Base-by-base conservation (phyloP, 805 yeast species). In the Cyberlindnera galapagoensis region DNA sequence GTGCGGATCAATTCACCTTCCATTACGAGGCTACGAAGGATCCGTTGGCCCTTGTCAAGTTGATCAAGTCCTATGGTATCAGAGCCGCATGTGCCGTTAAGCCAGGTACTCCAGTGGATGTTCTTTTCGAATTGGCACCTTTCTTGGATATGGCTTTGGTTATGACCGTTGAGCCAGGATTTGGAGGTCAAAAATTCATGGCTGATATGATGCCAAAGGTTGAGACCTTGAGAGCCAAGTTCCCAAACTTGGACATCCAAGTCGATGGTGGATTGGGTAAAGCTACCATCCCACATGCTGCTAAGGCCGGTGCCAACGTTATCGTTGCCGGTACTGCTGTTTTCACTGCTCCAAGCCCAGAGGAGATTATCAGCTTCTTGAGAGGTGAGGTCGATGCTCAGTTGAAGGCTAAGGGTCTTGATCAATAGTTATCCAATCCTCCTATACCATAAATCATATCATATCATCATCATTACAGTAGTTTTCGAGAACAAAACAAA, bases 141-240 rank as follows among this genome's bases (percentile, higher is more conserved):
- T 64, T 73, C 35, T 67, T 90, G 46, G 97, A 92, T 57, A 85
- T 90, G 96, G 88, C 85, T n/a, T 68, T 92, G 37, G 80, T 92
- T 26, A 92, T 90, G 97, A 92, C 98, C 3, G 97, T 92, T 21
- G 98, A 92, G 63, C 98, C 98, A 10, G 98, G 98, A 1, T 90
- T 92, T 56, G 98, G 98, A 15, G 98, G 98, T 28, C 98, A 92
- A 63, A 82, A 81, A 58, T 92, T 92, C 67, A 87, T 85, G 96
- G 64, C 76, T 13, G 84, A 76, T 38, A 88, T 90, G 96, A 88
- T 92, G 97, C 86, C 94, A 41, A 90, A 90, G 62, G 97, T 90
- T 30, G 80, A 75, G 46, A 67, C 65, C 19, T 67, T 92, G 47
- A 76, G 98, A 59, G 59, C 56, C 23, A 71, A 67, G 49, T 86